phyloP scores from a whole-genome alignment of 768 basidiomycete genomes.

The Naganishia onofrii region DNA sequence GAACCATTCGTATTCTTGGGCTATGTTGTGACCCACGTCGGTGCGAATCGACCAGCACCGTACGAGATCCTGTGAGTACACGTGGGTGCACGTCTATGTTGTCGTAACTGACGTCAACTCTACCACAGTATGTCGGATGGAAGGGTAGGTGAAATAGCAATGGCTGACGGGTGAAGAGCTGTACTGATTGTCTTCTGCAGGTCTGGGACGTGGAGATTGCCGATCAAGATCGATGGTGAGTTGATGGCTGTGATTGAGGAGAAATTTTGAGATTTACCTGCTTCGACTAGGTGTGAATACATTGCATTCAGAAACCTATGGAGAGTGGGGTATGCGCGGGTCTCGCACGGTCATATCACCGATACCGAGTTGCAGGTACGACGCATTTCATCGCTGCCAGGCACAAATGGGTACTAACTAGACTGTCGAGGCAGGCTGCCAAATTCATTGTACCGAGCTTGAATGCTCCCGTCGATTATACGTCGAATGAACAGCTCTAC shows the following conservation, averaged over 20 bases:
- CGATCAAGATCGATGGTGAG: slow-evolving; percentile 30
- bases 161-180: slow-evolving; percentile 70
- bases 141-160: slow-evolving; percentile 52
- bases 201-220: slow-evolving; percentile 19
- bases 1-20: slow-evolving; percentile 59
- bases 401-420: background rate
- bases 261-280: slow-evolving; percentile 62
- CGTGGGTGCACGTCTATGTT: background rate
- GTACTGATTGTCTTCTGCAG: slow-evolving; percentile 59
- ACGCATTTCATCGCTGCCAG: background rate
- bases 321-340: slow-evolving; percentile 63
- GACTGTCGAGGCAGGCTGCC: slow-evolving; percentile 59
- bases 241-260: background rate
- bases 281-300: slow-evolving; percentile 80
- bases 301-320: slow-evolving; percentile 68
- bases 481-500: slow-evolving; percentile 65
- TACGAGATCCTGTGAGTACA: slow-evolving; percentile 45
- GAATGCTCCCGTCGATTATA: slow-evolving; percentile 60
- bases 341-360: slow-evolving; percentile 78
- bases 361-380: slow-evolving; percentile 73
- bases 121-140: slow-evolving; percentile 31
- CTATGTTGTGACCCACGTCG: slow-evolving; percentile 48
- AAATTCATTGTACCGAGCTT: slow-evolving; percentile 74
- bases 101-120: background rate
- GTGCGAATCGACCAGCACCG: slow-evolving; percentile 46